Base-by-base conservation (phyloP, 768 basidiomycete genomes). In the Tricholomella constricta region DNA sequence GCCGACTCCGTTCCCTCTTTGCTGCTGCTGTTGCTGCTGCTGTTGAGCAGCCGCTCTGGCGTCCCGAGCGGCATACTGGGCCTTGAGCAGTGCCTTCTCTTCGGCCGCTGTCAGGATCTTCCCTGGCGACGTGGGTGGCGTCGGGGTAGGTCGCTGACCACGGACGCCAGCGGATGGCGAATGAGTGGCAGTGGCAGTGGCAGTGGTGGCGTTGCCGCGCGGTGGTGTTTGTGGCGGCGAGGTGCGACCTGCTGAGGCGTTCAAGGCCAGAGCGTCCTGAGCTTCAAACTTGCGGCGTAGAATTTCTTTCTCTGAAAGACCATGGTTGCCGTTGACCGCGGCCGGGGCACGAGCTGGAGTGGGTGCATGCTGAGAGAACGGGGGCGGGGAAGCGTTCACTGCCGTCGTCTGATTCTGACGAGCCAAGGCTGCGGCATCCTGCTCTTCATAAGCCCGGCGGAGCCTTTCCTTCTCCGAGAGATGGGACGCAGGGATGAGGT, bases 11-110 rank as follows among this genome's bases (percentile, higher is more conserved):
- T 73, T 73, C 0, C 52, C 44, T 17, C 52, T n/a, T n/a, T n/a
- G n/a, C n/a, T n/a, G 54, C 12, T 52, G 67, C 32, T 64, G 62
- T 12, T 62, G 53, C 15, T 56, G 68, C 27, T 64, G 64, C 2
- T 65, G 57, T 20, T 53, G 48, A 10, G 57, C 47, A 7, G 60
- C 45, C 17, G 45, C 51, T 19, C 48, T 56, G 6, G 64, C 57
- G 29, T 87, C 81, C 58, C 84, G 80, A 1, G 77, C 78, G 23
- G 81, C 88, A 57, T 81, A 89, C 65, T 77, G 79, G 4, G 86
- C 85, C 32, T 72, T 75, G 10, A 92, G 66, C 51, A 81, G 66
- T 19, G 86, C 88, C 72, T 93, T 92, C 69, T 93, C 91, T 60
- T 92, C 89, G 0, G 82, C 84, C 2, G 91, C 90, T 2, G 85